These are phyloP conservation scores for Teunomyces panamensis DNA, from an alignment of 805 yeast species.

Conservation along the genomic window DNA sequence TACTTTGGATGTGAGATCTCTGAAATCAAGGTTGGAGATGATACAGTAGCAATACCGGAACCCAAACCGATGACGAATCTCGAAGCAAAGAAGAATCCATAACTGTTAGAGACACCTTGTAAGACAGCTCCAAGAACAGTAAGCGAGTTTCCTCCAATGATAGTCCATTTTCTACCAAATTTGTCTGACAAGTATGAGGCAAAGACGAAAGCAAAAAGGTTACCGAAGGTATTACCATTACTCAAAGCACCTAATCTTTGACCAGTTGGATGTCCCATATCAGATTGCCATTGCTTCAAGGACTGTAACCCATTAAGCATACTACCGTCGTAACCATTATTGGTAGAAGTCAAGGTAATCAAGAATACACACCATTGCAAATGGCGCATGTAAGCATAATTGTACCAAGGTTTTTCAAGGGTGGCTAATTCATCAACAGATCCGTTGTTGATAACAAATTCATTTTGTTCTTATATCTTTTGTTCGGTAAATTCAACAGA, in stretches of 20 bases:
- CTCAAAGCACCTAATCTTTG: slow-evolving; percentile 20
- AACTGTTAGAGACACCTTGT: slow-evolving; percentile 34
- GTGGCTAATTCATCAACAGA: slow-evolving; percentile 4
- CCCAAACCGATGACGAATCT: slow-evolving; percentile 52
- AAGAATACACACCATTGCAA: slow-evolving; percentile 39
- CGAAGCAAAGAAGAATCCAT: slow-evolving; percentile 38
- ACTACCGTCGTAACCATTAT: slow-evolving; percentile 27
- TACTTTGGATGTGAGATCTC: slow-evolving; percentile 48
- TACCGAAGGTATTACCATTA: slow-evolving; percentile 34
- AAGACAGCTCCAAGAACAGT: slow-evolving; percentile 32
- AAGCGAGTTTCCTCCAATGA: slow-evolving; percentile 22
- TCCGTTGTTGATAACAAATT: not conserved
- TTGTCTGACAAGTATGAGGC: slow-evolving; percentile 32
- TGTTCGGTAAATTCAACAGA: too few relatives aligned
- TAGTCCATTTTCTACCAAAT: slow-evolving; percentile 37
- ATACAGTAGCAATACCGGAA: slow-evolving; percentile 36
- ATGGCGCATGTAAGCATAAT: slow-evolving; percentile 34
- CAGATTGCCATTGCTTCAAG: slow-evolving; percentile 37
- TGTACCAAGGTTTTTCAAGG: slow-evolving; percentile 27
- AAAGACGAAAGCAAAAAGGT: slow-evolving; percentile 24
- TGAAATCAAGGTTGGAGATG: slow-evolving; percentile 47
- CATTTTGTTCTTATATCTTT: not conserved
- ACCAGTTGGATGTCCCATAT: slow-evolving; percentile 26
- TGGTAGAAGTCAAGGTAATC: slow-evolving; percentile 45
- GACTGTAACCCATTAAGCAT: slow-evolving; percentile 52